Evolutionary conservation across 306 rosid species (phyloP).

Genomic region (Prinsepia uniflora): DNA sequence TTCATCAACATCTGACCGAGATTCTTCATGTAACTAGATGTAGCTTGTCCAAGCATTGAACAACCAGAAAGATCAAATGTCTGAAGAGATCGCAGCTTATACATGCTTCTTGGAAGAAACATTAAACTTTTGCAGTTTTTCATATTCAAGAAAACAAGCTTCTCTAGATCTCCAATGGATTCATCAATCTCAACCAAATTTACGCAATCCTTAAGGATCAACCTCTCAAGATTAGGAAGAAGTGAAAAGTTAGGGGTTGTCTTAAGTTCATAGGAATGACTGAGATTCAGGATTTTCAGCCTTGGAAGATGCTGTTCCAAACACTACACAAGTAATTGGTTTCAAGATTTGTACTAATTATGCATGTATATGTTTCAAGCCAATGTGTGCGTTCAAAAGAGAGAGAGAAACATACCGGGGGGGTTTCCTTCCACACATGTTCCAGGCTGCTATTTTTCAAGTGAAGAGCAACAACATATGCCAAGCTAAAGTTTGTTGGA

Average conservation of each 20-base stretch:
- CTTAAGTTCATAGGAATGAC: constrained; percentile 7
- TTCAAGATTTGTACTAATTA: neutral
- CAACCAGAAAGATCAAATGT: too few relatives aligned
- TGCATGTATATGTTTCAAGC: too few relatives aligned
- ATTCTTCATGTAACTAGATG: too few relatives aligned
- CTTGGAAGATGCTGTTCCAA: neutral
- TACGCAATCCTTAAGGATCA: constrained; percentile 10
- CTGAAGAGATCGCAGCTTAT: too few relatives aligned
- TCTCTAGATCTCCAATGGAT: constrained; percentile 9
- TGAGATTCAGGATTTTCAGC: constrained; percentile 6
- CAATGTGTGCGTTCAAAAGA: neutral
- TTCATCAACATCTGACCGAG: too few relatives aligned
- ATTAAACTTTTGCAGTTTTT: too few relatives aligned
- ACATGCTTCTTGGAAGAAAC: too few relatives aligned
- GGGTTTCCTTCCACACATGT: neutral
- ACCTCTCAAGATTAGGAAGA: constrained; percentile 8
- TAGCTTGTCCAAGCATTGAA: too few relatives aligned
- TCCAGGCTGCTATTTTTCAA: constrained; percentile 5
- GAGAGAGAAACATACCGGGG: neutral
- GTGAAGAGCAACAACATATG: constrained; percentile 16
- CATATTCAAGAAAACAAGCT: too few relatives aligned
- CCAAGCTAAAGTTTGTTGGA: constrained; percentile 1
- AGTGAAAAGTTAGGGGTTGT: constrained; percentile 10
- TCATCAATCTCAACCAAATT: constrained; percentile 8
- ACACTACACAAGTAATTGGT: neutral